Evolutionary conservation across 2,329 filamentous ascomycete genomes (phyloP), one percentile per base, ranked within the genome.

Genomic region (Coleophoma eucalyptorum): DNA sequence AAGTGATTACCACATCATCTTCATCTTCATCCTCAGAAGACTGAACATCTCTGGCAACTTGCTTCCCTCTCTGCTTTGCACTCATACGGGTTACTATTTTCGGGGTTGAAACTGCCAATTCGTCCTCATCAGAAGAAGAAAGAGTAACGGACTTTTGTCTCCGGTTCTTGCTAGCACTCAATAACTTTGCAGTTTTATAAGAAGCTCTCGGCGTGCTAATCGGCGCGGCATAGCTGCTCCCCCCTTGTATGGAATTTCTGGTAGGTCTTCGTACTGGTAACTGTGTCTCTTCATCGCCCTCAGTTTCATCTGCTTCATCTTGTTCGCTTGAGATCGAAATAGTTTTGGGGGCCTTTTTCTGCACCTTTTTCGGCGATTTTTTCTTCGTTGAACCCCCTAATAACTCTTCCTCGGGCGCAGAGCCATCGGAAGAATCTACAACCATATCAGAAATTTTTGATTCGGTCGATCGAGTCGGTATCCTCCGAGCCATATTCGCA

Each of bases 51-150:
- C 31, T n/a, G 15, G 42, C 42, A 16, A 26, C 18, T 26, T 20
- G 19, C 19, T 21, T 16, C 19, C 11, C 8, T 26, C 15, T 15
- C 5, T 38, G 13, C 5, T 18, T 38, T 8, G 35, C 35, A 18
- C 16, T 15, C 16, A 15, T 18, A n/a, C 42, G 42, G 12, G 42
- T 15, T 13, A 4, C 11, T 13, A 4, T 20, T n/a, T 15, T 15
- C 8, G n/a, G n/a, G n/a, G 15, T 8, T 15, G 26, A n/a, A 4
- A 7, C 4, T 15, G 11, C 21, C 20, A 44, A 10, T 26, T 54
- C 51, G 15, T 50, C 48, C 15, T 43, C 43, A 34, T 51, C 52
- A 31, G 49, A 45, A 32, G 48, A 45, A 35, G 38, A 49, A 10
- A 43, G 31, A 3, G 38, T 43, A 12, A 49, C 47, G 15, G 38